Percentiles rank a stretch among this genome's conserved stretches.
These are phyloP conservation scores for Rugosomyces carneus DNA, from an alignment of 1,284 basidiomycete genomes.

Conservation along the genomic window DNA sequence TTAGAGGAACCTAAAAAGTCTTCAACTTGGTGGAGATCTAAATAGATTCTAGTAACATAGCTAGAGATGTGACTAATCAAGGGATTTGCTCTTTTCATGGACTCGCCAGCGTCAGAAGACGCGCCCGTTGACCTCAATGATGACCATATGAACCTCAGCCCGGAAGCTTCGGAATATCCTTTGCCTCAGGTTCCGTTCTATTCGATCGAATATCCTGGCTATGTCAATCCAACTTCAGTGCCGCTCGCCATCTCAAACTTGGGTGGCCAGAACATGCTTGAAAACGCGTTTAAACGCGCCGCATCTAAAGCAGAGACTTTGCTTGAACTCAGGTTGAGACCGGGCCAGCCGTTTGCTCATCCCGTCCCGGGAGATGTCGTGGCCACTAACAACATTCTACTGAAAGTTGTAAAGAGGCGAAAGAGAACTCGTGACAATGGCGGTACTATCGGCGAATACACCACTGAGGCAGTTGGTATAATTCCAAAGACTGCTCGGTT, in stretches of 20 bases:
- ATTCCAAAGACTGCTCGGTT: slow-evolving; percentile 84
- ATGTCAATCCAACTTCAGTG: slow-evolving; percentile 62
- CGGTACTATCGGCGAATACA: slow-evolving; percentile 66
- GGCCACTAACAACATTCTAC: slow-evolving; percentile 68
- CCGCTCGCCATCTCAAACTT: slow-evolving; percentile 58
- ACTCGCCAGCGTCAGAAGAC: neutral
- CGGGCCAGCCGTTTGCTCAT: slow-evolving; percentile 71
- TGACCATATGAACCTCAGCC: neutral
- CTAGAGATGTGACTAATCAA: too few relatives aligned
- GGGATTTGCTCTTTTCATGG: neutral
- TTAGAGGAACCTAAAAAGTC: neutral
- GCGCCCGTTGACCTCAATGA: neutral
- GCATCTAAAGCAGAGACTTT: slow-evolving; percentile 52
- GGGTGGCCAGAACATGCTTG: slow-evolving; percentile 64
- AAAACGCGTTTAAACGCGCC: slow-evolving; percentile 65
- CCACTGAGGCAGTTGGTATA: slow-evolving; percentile 69
- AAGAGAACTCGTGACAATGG: slow-evolving; percentile 31
- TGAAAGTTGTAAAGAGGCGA: slow-evolving; percentile 75
- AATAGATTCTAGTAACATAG: too few relatives aligned
- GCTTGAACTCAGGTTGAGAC: slow-evolving; percentile 71
- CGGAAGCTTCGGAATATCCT: slow-evolving; percentile 27
- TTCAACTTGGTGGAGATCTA: neutral
- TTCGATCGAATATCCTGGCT: slow-evolving; percentile 87
- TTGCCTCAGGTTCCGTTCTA: slow-evolving; percentile 65
- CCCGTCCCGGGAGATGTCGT: slow-evolving; percentile 78